These are phyloP conservation scores for Eucalyptus grandis DNA, from an alignment of 345 rosid genomes.

Conservation along the genomic window DNA sequence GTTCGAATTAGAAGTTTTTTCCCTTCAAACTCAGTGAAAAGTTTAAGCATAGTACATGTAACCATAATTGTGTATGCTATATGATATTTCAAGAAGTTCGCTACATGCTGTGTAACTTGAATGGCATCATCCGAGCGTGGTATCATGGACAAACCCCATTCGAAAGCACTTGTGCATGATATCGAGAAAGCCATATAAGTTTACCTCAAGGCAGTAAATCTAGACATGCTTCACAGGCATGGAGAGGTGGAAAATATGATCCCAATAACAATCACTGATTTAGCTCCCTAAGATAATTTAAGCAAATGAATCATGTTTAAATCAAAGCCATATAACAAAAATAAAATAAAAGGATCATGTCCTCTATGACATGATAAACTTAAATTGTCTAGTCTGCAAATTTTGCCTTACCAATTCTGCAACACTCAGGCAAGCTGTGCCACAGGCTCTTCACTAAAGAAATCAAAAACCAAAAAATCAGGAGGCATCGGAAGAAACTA, in stretches of 20 bases:
- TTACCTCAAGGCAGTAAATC: neutral
- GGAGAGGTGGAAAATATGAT: neutral
- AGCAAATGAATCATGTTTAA: neutral
- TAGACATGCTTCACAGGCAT: neutral
- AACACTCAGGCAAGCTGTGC: neutral
- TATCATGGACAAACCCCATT: conserved; percentile 68
- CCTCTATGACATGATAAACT: neutral
- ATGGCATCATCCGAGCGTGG: conserved; percentile 90
- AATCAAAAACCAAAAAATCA: neutral
- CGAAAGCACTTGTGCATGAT: conserved; percentile 82
- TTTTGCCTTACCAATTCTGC: neutral
- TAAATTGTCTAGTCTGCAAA: neutral
- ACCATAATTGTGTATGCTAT: neutral
- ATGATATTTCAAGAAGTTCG: conserved; percentile 24
- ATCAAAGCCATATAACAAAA: neutral
- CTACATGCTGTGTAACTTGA: conserved; percentile 72
- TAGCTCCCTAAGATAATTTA: neutral
- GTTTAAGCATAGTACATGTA: neutral
- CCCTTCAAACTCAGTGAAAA: neutral
- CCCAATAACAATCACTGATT: neutral
- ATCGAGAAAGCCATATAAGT: neutral
- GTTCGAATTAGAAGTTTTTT: neutral
- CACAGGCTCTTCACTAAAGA: neutral
- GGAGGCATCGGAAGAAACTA: too few relatives aligned
- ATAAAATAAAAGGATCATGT: too few relatives aligned